phyloP scores from a whole-genome alignment of 352 stramenopile species.

The Globisporangium canariense region DNA sequence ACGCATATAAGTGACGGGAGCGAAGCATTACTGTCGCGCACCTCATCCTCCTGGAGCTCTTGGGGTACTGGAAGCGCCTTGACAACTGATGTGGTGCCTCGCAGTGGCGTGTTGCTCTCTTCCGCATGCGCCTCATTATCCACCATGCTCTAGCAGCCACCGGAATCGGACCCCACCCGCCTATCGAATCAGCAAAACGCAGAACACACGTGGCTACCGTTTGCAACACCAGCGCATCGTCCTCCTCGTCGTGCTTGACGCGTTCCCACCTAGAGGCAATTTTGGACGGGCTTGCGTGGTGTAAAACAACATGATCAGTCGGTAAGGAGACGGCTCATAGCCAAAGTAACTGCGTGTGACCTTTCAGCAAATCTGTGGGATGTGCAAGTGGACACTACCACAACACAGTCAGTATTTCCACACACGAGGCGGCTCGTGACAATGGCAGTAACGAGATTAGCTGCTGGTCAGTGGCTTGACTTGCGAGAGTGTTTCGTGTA shows the following conservation, averaged over 20 bases:
- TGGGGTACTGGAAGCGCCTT: background rate
- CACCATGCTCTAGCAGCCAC: background rate
- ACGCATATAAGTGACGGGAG: no score
- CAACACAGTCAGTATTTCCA: no score
- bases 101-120: background rate
- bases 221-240: background rate
- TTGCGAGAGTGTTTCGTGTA: background rate
- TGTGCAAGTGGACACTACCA: background rate
- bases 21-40: background rate
- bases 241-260: background rate
- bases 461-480: background rate
- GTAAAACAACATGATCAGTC: background rate
- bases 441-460: background rate
- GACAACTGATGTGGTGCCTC: background rate
- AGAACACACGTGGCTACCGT: background rate
- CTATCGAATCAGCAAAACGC: background rate
- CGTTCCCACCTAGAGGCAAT: no score
- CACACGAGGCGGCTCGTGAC: background rate
- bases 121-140: background rate
- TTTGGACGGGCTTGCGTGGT: background rate
- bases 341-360: background rate
- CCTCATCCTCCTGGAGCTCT: constrained; percentile 4
- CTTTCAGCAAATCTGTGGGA: background rate
- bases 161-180: background rate
- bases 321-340: background rate